Conservation (phyloP, 129 eudicot species). For the Kitagawia praeruptora region DNA sequence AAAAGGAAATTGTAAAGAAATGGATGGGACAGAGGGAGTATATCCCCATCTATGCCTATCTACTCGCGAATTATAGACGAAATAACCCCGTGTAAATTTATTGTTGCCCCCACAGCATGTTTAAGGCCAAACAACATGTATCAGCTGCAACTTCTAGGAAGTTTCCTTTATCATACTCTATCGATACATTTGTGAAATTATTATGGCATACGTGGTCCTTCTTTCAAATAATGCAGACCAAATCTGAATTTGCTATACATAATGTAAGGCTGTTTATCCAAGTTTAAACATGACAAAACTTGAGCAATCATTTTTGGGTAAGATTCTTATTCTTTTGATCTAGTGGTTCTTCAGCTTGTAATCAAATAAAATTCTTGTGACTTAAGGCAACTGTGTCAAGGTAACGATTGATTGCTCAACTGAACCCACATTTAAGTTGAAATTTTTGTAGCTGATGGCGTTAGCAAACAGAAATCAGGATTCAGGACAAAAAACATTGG, state of each 20-base stretch:
- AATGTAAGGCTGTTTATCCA: not conserved
- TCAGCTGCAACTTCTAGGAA: not conserved
- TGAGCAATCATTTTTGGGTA: not conserved
- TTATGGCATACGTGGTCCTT: not conserved
- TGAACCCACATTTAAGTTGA: not conserved
- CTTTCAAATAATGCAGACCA: not conserved
- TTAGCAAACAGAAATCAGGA: not conserved
- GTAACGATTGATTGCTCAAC: not conserved
- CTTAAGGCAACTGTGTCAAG: not conserved
- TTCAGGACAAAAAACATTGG: not conserved
- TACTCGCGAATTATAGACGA: not conserved
- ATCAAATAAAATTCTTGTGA: not conserved
- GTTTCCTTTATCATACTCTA: not conserved
- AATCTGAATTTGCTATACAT: not conserved
- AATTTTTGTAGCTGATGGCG: not conserved
- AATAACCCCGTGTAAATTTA: not conserved
- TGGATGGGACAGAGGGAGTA: too few species aligned
- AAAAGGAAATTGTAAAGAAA: too few species aligned
- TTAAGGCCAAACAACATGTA: not conserved
- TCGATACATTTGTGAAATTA: not conserved
- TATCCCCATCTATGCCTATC: not conserved
- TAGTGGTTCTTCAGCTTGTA: not conserved
- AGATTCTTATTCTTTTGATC: not conserved
- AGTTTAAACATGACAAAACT: conserved; percentile 1
- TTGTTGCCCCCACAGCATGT: not conserved